Evolutionary conservation across 2,329 filamentous ascomycete genomes (phyloP).

Genomic region (Venturia oleaginea): DNA sequence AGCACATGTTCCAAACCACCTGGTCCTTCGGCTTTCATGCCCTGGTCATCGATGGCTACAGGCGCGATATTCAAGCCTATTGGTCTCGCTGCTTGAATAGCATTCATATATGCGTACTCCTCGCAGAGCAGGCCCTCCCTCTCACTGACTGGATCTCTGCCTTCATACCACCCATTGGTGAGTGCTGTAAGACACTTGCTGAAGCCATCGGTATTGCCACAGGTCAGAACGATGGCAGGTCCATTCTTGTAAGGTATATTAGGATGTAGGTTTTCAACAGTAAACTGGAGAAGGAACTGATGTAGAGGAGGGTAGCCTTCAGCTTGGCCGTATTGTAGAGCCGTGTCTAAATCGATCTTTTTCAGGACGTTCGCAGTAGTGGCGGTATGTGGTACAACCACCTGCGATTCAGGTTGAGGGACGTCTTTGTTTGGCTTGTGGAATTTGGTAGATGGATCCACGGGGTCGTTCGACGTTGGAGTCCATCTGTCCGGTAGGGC

Average conservation of each 20-base stretch:
- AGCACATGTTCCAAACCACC: slow-evolving; percentile 71
- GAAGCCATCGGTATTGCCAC: slow-evolving; percentile 79
- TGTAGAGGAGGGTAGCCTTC: slow-evolving; percentile 72
- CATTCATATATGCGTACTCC: slow-evolving; percentile 71
- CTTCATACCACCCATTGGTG: slow-evolving; percentile 64
- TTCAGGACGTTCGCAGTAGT: slow-evolving; percentile 48
- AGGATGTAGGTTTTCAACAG: slow-evolving; percentile 67
- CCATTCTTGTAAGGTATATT: slow-evolving; percentile 69
- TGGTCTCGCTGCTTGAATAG: slow-evolving; percentile 57
- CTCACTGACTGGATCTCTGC: slow-evolving; percentile 56
- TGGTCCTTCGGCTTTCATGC: slow-evolving; percentile 65
- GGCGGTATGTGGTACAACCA: slow-evolving; percentile 64
- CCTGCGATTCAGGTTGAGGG: slow-evolving; percentile 31
- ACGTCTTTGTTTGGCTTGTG: neutral
- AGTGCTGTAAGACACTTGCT: slow-evolving; percentile 68
- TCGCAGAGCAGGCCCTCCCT: slow-evolving; percentile 74
- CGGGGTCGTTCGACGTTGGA: slow-evolving; percentile 55
- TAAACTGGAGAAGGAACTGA: slow-evolving; percentile 71
- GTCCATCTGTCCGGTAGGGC: slow-evolving; percentile 67
- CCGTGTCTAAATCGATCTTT: slow-evolving; percentile 71
- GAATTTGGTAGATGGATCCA: slow-evolving; percentile 32
- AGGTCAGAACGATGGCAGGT: slow-evolving; percentile 68
- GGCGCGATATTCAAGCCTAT: slow-evolving; percentile 64
- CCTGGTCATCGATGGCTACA: slow-evolving; percentile 67
- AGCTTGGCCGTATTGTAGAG: slow-evolving; percentile 79